Base-by-base conservation (phyloP, 331 rosid genomes). In the Stylosanthes scabra region DNA sequence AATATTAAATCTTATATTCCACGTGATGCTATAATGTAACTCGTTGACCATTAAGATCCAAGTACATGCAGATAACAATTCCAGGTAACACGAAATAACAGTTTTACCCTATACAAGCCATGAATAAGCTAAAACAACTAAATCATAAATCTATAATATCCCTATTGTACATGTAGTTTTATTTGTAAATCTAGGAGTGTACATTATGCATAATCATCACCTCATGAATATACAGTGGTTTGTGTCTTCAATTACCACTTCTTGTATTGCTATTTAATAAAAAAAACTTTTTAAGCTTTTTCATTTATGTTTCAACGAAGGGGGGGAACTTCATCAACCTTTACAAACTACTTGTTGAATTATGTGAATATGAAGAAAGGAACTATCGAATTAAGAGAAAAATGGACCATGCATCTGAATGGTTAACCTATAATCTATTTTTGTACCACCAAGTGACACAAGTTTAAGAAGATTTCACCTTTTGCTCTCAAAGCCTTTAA, bases 401-500 rank as follows among this genome's bases (percentile, higher is more conserved):
- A 50, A 67, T 52, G 34, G 68, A 58, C 28, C 68, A 52, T 34
- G 39, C 39, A 34, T 20, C 52, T 61, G 42, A 15, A 51, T 68
- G 72, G 10, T 80, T 59, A 57, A 68, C 20, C 41, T 64, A 75
- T 49, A 47, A 54, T 50, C 41, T 20, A 14, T 16, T 62, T 58
- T 45, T 57, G 37, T 68, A 39, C 63, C 25, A 44, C 27, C 34
- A 63, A 62, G 58, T 45, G 56, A 66, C 2, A 39, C 50, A 64
- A 65, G 39, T 46, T 72, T 63, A 76, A 78, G 79, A 39, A 77
- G 59, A 34, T 34, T 9, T 75, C 71, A 88, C 99, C 99, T 74
- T n/a, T 88, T 78, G 27, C 49, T 72, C 74, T 88, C 89, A 90
- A 72, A 68, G 88, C 92, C 16, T 10, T 83, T 55, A 71, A 78